Evolutionary conservation across 208 protist species (phyloP).

Genomic region (Crithidia bombi): DNA sequence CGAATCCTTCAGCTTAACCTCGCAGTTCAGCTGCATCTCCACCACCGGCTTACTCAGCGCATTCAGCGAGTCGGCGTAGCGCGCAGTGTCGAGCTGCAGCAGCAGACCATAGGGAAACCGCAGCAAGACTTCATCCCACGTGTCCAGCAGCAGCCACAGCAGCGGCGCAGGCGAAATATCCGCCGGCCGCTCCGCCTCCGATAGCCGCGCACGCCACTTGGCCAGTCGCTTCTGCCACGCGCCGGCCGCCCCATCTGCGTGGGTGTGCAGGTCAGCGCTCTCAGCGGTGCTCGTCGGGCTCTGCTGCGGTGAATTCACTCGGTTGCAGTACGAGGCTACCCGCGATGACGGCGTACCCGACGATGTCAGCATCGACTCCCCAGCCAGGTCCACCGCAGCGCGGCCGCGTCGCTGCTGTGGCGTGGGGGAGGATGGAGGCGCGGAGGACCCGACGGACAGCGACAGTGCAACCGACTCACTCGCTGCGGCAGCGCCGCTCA

Average conservation of each 20-base stretch:
- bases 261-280: neutral
- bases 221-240: conserved; percentile 21
- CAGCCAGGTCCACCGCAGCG: neutral
- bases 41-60: conserved; percentile 37
- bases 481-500: neutral
- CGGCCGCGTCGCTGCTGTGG: neutral
- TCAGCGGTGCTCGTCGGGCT: neutral
- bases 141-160: conserved; percentile 67
- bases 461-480: neutral
- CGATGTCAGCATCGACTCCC: neutral
- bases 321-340: neutral
- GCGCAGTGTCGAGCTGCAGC: conserved; percentile 42
- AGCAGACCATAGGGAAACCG: conserved; percentile 56
- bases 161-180: conserved; percentile 34
- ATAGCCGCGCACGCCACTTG: conserved; percentile 36
- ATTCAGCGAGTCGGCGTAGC: conserved; percentile 55
- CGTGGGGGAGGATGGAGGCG: neutral
- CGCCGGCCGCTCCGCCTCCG: conserved; percentile 27
- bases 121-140: conserved; percentile 72
- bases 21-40: conserved; percentile 23
- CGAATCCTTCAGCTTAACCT: conserved; percentile 12
- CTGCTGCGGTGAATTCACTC: neutral
- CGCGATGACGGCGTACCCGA: neutral
- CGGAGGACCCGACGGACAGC: neutral
- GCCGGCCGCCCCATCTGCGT: neutral